Base-by-base conservation (phyloP, 2,329 filamentous ascomycete genomes). In the Emmonsiellopsis sp. region DNA sequence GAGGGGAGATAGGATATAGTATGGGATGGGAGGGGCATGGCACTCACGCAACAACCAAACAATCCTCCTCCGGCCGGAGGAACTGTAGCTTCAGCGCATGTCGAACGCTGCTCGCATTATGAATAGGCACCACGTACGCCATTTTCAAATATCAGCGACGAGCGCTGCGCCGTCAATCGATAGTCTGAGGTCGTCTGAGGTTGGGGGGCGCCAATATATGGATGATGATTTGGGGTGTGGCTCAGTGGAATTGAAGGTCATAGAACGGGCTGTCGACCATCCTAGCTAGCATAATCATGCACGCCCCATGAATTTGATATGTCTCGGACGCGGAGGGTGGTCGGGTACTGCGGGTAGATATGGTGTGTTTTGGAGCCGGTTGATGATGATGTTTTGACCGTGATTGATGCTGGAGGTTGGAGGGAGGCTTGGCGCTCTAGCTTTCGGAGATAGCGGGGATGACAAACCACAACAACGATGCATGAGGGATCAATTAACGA, bases 111-210 rank as follows among this genome's bases (percentile, higher is more conserved):
- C 88, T 96, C 27, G 93, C 87, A 62, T 85, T 81, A 70, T 98
- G 93, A 54, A 98, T 93, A 40, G 93, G 91, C 57, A 89, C 90
- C 64, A 98, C 77, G 70, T 97, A 98, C 51, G 93, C 87, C 93
- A 98, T 98, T 55, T 40, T 65, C 43, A n/a, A 48, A 13, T 43
- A 13, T 32, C 37, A n/a, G 17, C 27, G 31, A 31, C 45, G 17
- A 31, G 14, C 32, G 27, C 37, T 48, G 33, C 42, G n/a, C 49
- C 13, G 33, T 9, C 36, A 6, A 49, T 40, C 11, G 10, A 27
- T 27, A 27, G 21, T 37, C n/a, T 31, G 48, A 46, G 2, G 34
- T 47, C 21, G n/a, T 43, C 13, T 14, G 51, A 17, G 34, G 13
- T 31, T 5, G 14, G n/a, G 21, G 49, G 3, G 9, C 13, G 9